Evolutionary conservation across 345 rosid genomes (phyloP).

Genomic region (Eucalyptus erythrocorys): DNA sequence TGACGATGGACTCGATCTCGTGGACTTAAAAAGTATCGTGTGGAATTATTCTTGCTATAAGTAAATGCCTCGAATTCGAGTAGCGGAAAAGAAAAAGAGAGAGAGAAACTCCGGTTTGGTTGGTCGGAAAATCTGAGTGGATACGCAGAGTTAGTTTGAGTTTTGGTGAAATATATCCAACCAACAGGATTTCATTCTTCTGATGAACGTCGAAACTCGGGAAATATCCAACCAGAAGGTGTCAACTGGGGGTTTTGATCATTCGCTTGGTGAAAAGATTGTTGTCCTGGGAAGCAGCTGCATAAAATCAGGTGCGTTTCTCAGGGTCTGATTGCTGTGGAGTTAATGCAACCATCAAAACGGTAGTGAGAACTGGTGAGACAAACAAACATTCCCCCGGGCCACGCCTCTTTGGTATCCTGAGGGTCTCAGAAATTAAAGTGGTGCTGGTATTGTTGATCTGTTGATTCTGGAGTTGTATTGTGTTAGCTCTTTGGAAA

Average conservation of each 20-base stretch:
- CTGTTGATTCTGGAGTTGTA: neutral
- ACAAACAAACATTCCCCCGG: neutral
- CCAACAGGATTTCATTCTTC: constrained; percentile 25
- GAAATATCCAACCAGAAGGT: neutral
- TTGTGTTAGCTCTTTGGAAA: neutral
- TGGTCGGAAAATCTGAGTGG: constrained; percentile 13
- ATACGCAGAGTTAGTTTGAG: constrained; percentile 9
- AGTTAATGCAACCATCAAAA: neutral
- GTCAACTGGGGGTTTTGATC: neutral
- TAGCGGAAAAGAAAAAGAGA: neutral
- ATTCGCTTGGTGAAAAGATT: constrained; percentile 1
- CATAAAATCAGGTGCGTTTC: neutral
- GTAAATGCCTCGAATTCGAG: neutral
- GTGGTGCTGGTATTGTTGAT: neutral
- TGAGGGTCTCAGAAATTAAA: neutral
- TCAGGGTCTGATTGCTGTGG: neutral
- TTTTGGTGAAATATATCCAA: constrained; percentile 21
- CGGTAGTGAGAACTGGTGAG: neutral
- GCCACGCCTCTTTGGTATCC: neutral
- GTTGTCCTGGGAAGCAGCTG: neutral
- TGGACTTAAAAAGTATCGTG: neutral
- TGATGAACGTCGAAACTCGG: constrained; percentile 1
- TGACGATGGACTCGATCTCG: neutral
- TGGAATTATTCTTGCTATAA: neutral
- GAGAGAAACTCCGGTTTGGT: neutral